phyloP scores from a whole-genome alignment of 1,284 basidiomycete species.

The Leccinum variabile region DNA sequence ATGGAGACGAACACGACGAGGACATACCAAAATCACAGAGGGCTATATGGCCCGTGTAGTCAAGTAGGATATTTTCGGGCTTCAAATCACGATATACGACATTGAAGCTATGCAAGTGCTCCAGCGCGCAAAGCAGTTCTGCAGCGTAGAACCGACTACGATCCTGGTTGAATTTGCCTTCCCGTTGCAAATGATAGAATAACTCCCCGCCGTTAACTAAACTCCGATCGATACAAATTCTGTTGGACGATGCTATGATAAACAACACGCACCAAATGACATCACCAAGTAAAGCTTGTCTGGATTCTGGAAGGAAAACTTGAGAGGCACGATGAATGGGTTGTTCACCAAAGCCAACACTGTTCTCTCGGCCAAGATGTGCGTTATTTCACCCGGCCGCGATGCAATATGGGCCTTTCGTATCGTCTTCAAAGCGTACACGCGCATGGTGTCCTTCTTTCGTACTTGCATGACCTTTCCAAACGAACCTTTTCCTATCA shows the following conservation, averaged over 20 bases:
- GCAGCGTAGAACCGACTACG: constrained; percentile 96
- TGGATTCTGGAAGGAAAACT: constrained; percentile 97
- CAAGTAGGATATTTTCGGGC: constrained; percentile 95
- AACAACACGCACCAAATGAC: constrained; percentile 71
- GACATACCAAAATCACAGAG: constrained; percentile 88
- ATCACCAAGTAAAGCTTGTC: constrained; percentile 98
- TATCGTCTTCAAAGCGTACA: constrained; percentile 98
- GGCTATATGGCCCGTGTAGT: constrained; percentile 98
- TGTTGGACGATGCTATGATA: background rate
- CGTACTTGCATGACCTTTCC: constrained; percentile 99
- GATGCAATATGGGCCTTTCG: constrained; percentile 99
- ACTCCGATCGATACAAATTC: constrained; percentile 8
- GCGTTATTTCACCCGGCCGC: constrained; percentile 94
- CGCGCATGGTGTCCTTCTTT: constrained; percentile 96
- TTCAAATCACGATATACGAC: constrained; percentile 98
- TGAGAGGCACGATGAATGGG: constrained; percentile 98
- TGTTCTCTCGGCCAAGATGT: constrained; percentile 96
- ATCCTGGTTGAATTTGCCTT: constrained; percentile 94
- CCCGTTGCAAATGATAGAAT: constrained; percentile 96
- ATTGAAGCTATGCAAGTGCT: constrained; percentile 97
- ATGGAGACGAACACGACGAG: background rate
- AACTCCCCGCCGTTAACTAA: constrained; percentile 95
- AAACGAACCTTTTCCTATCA: constrained; percentile 97
- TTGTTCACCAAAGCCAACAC: constrained; percentile 98
- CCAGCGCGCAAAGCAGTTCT: constrained; percentile 90